Base-by-base conservation (phyloP, 805 yeast genomes). In the Sugiyamaella smithiae region DNA sequence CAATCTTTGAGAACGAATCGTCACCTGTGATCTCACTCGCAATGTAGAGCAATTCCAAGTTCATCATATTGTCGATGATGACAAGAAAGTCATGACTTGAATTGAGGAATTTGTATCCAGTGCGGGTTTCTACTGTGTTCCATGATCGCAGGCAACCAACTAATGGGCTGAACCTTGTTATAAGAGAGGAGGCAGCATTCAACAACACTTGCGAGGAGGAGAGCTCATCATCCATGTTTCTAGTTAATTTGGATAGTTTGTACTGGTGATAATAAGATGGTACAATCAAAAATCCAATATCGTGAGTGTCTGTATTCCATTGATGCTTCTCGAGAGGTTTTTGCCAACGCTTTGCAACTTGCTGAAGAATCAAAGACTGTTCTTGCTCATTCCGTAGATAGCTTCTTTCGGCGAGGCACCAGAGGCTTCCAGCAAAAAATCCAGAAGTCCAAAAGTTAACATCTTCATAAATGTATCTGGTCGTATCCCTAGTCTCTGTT, bases 11-110 rank as follows among this genome's bases (percentile, higher is more conserved):
- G 16, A 56, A 55, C 5, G 46, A 43, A 26, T 51, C 37, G 47
- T 66, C 66, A 16, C 68, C 68, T 7, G 66, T 57, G 11, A 54
- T 45, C 19, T 41, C 28, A 5, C 67, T 55, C 7, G 63, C 67
- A 31, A 55, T 53, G 56, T 61, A 66, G 19, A 66, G 54, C 54
- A 66, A 40, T 38, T 60, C 58, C 45, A 66, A 37, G 40, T 55
- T 55, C 59, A 55, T 55, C 59, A 55, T 51, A 47, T 55, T 55
- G 49, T 55, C 59, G 52, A 66, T 63, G 25, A 66, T 66, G n/a
- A 65, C 68, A 12, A 64, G 45, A 42, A 49, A 59, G 49, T 66
- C 66, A 9, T 45, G 43, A 7, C 50, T 50, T 3, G 50, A 52
- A 41, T 56, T 54, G 5, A 45, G 36, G 41, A 48, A 57, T 6